phyloP scores from a whole-genome alignment of 2,329 filamentous ascomycete species.

The Cladosporium colombiae region DNA sequence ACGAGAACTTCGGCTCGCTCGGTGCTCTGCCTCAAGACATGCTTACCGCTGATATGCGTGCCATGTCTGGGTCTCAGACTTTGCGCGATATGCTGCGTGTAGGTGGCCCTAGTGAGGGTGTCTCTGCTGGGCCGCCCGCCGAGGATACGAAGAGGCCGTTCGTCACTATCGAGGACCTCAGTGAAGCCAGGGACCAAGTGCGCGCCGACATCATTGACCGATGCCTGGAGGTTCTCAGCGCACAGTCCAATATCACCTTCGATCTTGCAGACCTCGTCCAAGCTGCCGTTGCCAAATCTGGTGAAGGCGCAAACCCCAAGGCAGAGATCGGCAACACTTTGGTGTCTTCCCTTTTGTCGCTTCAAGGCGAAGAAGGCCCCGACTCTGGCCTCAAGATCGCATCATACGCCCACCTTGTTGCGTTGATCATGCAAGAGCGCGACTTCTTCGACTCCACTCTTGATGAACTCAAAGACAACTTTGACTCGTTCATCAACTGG shows the following conservation, averaged over 20 bases:
- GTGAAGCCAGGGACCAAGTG: slow-evolving; percentile 71
- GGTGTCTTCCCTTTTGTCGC: slow-evolving; percentile 75
- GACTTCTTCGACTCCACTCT: slow-evolving; percentile 78
- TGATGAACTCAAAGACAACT: slow-evolving; percentile 73
- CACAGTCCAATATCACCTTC: slow-evolving; percentile 84
- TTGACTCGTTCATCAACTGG: slow-evolving; percentile 74
- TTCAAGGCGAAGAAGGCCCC: slow-evolving; percentile 55
- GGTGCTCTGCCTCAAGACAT: slow-evolving; percentile 29
- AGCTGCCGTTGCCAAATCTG: slow-evolving; percentile 65
- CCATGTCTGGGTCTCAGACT: slow-evolving; percentile 22
- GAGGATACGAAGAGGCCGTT: slow-evolving; percentile 40
- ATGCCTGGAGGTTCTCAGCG: slow-evolving; percentile 84
- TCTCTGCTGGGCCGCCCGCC: slow-evolving; percentile 17
- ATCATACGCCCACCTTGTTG: slow-evolving; percentile 88
- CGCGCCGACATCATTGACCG: slow-evolving; percentile 81
- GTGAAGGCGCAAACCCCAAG: slow-evolving; percentile 59
- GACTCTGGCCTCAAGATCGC: slow-evolving; percentile 72
- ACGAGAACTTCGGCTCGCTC: slow-evolving; percentile 29
- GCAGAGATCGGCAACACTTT: slow-evolving; percentile 80
- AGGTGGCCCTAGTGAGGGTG: background rate
- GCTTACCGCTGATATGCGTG: slow-evolving; percentile 28
- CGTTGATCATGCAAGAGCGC: slow-evolving; percentile 79
- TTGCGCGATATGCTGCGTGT: background rate
- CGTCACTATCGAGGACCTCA: slow-evolving; percentile 75
- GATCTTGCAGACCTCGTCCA: slow-evolving; percentile 86